Conservation (phyloP, 179 eudicot genomes). For the Heliamphora pulchella region DNA sequence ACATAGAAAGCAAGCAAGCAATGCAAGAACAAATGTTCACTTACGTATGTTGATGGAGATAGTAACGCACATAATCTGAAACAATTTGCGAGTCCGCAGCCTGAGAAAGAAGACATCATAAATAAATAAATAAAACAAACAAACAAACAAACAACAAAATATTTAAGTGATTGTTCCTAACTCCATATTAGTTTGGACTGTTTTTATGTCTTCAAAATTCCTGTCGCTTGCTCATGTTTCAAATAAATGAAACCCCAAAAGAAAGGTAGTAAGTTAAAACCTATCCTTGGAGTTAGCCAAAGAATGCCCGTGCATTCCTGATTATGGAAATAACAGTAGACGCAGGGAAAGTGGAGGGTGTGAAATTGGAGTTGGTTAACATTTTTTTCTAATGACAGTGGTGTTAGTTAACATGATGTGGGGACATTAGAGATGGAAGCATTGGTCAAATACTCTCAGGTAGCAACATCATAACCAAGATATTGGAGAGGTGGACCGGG, state of each 20-base stretch:
- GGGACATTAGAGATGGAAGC: too few species aligned
- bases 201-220: background rate
- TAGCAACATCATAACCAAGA: too few species aligned
- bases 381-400: too few species aligned
- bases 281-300: too few species aligned
- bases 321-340: too few species aligned
- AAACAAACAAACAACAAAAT: background rate
- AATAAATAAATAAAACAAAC: background rate
- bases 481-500: too few species aligned
- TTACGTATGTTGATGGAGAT: constrained; percentile 97
- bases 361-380: too few species aligned
- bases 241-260: background rate
- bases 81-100: constrained; percentile 97
- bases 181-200: background rate
- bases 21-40: constrained; percentile 18
- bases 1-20: background rate
- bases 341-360: too few species aligned
- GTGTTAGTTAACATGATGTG: too few species aligned
- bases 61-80: constrained; percentile 89
- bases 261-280: too few species aligned
- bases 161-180: background rate
- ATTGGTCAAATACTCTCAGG: too few species aligned
- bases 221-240: background rate
- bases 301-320: too few species aligned
- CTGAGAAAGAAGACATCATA: constrained; percentile 33